These are phyloP conservation scores for Globisporangium canariense DNA, from an alignment of 352 stramenopile genomes.

Conservation along the genomic window DNA sequence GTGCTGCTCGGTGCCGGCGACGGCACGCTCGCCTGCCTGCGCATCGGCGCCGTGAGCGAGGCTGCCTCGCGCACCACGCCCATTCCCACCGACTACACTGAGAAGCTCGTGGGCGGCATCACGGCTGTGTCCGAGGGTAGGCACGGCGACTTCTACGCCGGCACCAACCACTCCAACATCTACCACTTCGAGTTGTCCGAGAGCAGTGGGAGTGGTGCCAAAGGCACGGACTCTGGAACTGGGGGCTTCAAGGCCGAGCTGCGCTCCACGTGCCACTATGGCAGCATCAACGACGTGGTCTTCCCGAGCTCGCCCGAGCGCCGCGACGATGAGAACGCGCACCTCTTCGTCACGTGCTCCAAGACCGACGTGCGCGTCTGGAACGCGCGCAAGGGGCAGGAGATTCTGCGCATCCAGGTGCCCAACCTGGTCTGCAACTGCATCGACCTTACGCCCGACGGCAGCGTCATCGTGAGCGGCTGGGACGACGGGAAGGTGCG, in stretches of 20 bases:
- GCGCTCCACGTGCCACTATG: conserved; percentile 89
- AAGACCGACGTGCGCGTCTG: conserved; percentile 95
- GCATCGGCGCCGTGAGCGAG: conserved; percentile 57
- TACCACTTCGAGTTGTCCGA: conserved; percentile 81
- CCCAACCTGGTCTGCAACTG: conserved; percentile 97
- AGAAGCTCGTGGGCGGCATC: conserved; percentile 88
- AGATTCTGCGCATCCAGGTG: conserved; percentile 96
- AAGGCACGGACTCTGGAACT: neutral
- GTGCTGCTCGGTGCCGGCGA: conserved; percentile 91
- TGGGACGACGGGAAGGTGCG: conserved; percentile 97
- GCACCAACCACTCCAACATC: conserved; percentile 93
- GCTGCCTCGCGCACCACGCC: conserved; percentile 61
- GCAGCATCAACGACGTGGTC: conserved; percentile 92
- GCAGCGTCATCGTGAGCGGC: conserved; percentile 90
- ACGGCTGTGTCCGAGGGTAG: conserved; percentile 88
- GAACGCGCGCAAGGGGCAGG: conserved; percentile 88
- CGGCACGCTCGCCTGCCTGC: conserved; percentile 88
- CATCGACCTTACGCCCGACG: conserved; percentile 87
- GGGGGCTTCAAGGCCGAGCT: conserved; percentile 51
- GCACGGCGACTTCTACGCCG: conserved; percentile 86
- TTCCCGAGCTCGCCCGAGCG: conserved; percentile 76
- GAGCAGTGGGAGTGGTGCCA: no score
- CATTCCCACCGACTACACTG: conserved; percentile 61
- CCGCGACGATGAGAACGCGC: conserved; percentile 75
- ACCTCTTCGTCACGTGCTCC: conserved; percentile 94